phyloP scores from a whole-genome alignment of 148 eudicot genomes.

The Vaccinium macrocarpon region DNA sequence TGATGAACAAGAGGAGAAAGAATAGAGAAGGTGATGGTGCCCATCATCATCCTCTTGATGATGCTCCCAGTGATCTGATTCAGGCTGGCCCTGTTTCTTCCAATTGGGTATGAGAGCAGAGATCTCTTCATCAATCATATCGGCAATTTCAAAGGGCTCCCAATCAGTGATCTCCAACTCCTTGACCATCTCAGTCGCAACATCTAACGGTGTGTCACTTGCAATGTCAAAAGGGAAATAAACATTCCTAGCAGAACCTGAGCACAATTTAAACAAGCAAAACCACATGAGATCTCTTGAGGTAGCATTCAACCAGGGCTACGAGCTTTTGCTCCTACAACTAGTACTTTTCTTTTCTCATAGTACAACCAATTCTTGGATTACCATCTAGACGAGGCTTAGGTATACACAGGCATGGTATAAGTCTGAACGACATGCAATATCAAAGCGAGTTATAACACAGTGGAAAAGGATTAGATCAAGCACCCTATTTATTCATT shows the following conservation, averaged over 20 bases:
- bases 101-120: slow-evolving; percentile 40
- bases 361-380: not conserved
- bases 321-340: not conserved
- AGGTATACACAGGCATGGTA: not conserved
- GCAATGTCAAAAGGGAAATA: slow-evolving; percentile 47
- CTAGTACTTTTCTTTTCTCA: not conserved
- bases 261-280: not conserved
- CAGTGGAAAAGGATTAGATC: not conserved
- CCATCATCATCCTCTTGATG: slow-evolving; percentile 32
- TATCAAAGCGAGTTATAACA: not conserved
- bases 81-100: slow-evolving; percentile 26
- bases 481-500: not conserved
- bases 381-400: slow-evolving; percentile 9
- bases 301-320: not conserved
- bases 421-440: not conserved
- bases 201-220: slow-evolving; percentile 42
- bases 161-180: slow-evolving; percentile 48
- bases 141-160: slow-evolving; percentile 46
- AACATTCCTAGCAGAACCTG: slow-evolving; percentile 42
- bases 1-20: slow-evolving; percentile 38
- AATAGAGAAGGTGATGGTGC: slow-evolving; percentile 20
- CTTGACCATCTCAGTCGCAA: slow-evolving; percentile 56
- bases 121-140: slow-evolving; percentile 49
- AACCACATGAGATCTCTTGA: not conserved
- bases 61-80: slow-evolving; percentile 20